Base-by-base conservation (phyloP, 257 asterid genomes). In the Solanum chiquidenum region DNA sequence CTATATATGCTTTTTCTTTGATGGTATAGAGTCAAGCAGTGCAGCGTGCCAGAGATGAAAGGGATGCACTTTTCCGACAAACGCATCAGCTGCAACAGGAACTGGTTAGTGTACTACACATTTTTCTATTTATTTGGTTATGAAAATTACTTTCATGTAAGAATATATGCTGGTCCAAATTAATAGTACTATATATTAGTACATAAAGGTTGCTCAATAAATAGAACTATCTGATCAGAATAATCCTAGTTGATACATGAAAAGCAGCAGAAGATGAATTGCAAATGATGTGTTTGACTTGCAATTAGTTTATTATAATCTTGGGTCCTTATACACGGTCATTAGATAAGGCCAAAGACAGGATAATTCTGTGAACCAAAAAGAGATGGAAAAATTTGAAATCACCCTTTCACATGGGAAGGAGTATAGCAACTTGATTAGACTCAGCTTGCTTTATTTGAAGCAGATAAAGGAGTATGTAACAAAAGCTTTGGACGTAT, bases 51-150 rank as follows among this genome's bases (percentile, higher is more conserved):
- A 90, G 86, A 87, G 93, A 92, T 46, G 94, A 91, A 88, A 92
- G 92, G 79, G 93, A 92, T 83, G 83, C 86, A 76, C 91, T 91
- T 83, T 37, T 91, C 44, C 84, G 86, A 35, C 92, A 91, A 90
- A 87, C 92, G 29, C 91, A 90, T 35, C 93, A 88, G 83, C 87
- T 92, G 83, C 94, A 92, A 90, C 91, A 89, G 86, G 93, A 92
- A 83, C 88, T 92, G 93, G 93, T 92, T 34, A 88, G 91, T 92
- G 64, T 49, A 49, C 42, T 82, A 18, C 27, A 60, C 44, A 87
- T 46, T 37, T 33, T 27, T 52, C 68, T 46, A 46, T 46, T 85
- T 68, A 42, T 64, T 25, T 62, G 8, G 37, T 68, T 66, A 25
- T 40, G 27, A 85, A 3, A 84, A 37, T 37, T 55, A 62, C 44